phyloP scores from a whole-genome alignment of 2,329 filamentous ascomycete genomes.

The Fusarium vanettenii region DNA sequence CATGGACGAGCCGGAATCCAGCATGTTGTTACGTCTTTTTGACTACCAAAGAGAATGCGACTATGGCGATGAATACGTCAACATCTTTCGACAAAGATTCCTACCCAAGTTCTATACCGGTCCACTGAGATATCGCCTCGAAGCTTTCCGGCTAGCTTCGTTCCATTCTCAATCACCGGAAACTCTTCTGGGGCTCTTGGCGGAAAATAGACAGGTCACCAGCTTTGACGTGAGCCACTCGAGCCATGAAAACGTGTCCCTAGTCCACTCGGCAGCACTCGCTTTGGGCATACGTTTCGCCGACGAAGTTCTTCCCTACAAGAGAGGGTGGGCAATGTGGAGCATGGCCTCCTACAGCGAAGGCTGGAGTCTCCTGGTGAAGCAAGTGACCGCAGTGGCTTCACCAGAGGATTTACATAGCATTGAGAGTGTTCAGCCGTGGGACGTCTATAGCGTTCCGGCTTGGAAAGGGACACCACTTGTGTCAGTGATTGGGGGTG shows the following conservation, averaged over 20 bases:
- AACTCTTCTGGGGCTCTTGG: conserved; percentile 1
- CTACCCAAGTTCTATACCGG: conserved; percentile 27
- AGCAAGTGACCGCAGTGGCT: neutral
- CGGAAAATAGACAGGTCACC: neutral
- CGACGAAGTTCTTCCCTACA: too few relatives aligned
- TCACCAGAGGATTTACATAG: conserved; percentile 6
- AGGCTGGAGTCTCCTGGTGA: conserved; percentile 17
- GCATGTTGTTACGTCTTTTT: conserved; percentile 26
- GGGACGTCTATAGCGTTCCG: conserved; percentile 38
- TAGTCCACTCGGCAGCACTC: conserved; percentile 42
- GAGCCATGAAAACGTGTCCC: conserved; percentile 23
- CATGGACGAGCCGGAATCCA: conserved; percentile 27
- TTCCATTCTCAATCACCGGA: too few relatives aligned
- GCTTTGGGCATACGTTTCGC: conserved; percentile 29
- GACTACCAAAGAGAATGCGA: conserved; percentile 5
- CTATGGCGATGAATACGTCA: conserved; percentile 1
- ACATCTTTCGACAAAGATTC: conserved; percentile 31
- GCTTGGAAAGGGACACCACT: conserved; percentile 40
- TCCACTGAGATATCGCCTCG: conserved; percentile 22
- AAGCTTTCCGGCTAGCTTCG: conserved; percentile 32
- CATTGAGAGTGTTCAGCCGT: conserved; percentile 33
- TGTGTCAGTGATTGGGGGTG: conserved; percentile 39
- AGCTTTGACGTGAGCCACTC: conserved; percentile 22
- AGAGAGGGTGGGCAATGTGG: too few relatives aligned
- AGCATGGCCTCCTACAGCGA: neutral